These are phyloP conservation scores for Candida bentonensis DNA, from an alignment of 805 yeast genomes.

Conservation along the genomic window DNA sequence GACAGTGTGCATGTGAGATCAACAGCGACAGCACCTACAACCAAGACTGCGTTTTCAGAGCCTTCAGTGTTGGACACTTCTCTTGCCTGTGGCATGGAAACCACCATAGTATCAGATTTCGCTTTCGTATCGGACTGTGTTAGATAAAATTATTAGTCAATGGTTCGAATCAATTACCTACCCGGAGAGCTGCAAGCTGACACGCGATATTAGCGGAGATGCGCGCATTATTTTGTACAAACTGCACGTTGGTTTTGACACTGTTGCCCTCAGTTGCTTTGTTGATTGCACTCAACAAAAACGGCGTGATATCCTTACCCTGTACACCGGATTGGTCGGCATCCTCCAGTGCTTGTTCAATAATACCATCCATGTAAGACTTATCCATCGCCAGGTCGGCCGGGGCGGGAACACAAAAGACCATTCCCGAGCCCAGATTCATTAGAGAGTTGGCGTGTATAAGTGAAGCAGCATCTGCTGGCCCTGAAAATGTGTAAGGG, in stretches of 20 bases:
- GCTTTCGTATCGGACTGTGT: no score
- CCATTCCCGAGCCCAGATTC: slow-evolving; percentile 48
- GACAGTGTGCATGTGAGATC: slow-evolving; percentile 48
- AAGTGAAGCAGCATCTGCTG: slow-evolving; percentile 47
- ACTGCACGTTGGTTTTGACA: slow-evolving; percentile 54
- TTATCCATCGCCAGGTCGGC: slow-evolving; percentile 41
- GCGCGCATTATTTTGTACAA: slow-evolving; percentile 64
- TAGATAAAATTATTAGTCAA: no score
- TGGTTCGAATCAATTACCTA: not conserved
- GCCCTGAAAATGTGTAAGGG: slow-evolving; percentile 46
- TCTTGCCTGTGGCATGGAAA: no score
- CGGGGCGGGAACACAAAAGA: slow-evolving; percentile 80
- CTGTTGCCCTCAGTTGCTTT: slow-evolving; percentile 55
- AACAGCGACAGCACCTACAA: slow-evolving; percentile 65
- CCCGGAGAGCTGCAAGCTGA: slow-evolving; percentile 27
- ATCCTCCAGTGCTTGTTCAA: slow-evolving; percentile 40
- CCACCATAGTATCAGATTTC: no score
- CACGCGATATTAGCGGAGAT: slow-evolving; percentile 56
- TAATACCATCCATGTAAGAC: slow-evolving; percentile 37
- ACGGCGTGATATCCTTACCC: slow-evolving; percentile 77
- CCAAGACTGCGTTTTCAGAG: slow-evolving; percentile 21
- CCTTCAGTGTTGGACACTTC: no score
- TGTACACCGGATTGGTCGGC: slow-evolving; percentile 38
- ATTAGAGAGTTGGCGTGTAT: slow-evolving; percentile 34
- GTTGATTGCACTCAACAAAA: slow-evolving; percentile 50